Conservation (phyloP, 164 flowering plant genomes). For the Cinnamomum micranthum region DNA sequence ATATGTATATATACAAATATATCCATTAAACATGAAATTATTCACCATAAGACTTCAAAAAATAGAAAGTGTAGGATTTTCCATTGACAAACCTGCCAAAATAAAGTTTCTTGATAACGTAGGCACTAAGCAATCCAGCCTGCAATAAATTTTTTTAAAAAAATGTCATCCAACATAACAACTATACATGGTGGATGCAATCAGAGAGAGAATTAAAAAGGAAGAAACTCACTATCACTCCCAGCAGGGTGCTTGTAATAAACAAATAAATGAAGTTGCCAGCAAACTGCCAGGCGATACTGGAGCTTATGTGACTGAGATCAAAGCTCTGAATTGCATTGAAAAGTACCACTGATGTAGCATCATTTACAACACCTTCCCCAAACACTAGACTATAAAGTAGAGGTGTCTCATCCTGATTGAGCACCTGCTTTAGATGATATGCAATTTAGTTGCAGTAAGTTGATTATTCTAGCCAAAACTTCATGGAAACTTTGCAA, state of each 20-base stretch:
- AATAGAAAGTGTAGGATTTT: background rate
- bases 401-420: conserved; percentile 91
- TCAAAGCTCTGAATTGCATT: conserved; percentile 89
- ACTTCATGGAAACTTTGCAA: conserved; percentile 1
- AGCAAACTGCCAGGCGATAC: conserved; percentile 43
- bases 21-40: background rate
- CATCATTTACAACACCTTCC: conserved; percentile 96
- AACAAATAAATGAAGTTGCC: conserved; percentile 74
- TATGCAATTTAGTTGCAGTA: conserved; percentile 1
- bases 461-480: background rate
- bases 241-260: conserved; percentile 70
- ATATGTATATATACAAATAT: background rate
- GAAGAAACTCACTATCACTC: conserved; percentile 53
- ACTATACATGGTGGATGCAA: background rate
- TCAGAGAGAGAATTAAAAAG: conserved; percentile 1
- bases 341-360: conserved; percentile 93
- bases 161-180: background rate
- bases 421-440: conserved; percentile 61
- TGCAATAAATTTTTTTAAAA: conserved; percentile 29
- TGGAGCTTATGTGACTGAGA: conserved; percentile 49
- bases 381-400: conserved; percentile 90
- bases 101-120: conserved; percentile 64
- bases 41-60: background rate
- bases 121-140: conserved; percentile 92
- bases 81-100: conserved; percentile 31